Conservation (phyloP, 352 stramenopile species). For the Detonula confervacea region DNA sequence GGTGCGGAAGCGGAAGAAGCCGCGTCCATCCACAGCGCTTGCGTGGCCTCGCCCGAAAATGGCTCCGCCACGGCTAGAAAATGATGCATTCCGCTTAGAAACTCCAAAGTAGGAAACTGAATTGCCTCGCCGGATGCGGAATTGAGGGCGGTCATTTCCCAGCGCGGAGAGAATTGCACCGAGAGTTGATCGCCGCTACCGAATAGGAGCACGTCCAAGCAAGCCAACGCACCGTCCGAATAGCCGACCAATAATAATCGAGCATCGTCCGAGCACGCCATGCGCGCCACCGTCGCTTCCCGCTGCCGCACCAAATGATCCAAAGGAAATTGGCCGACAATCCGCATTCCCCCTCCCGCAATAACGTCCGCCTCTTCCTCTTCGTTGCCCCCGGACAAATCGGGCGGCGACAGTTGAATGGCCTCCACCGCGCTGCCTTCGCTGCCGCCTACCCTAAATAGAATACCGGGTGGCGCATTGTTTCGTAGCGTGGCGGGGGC, state of each 20-base stretch:
- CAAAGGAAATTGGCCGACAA: slow-evolving; percentile 13
- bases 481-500: neutral
- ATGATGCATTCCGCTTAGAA: slow-evolving; percentile 45
- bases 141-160: slow-evolving; percentile 34
- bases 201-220: slow-evolving; percentile 52
- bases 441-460: slow-evolving; percentile 12
- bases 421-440: slow-evolving; percentile 22
- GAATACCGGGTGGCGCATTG: slow-evolving; percentile 12
- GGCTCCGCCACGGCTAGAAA: slow-evolving; percentile 58
- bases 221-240: slow-evolving; percentile 66
- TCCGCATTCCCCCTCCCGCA: slow-evolving; percentile 22
- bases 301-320: neutral
- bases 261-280: slow-evolving; percentile 57
- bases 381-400: neutral
- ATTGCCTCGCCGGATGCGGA: neutral
- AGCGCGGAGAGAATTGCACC: slow-evolving; percentile 53
- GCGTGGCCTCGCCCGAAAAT: slow-evolving; percentile 2
- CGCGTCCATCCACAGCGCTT: slow-evolving; percentile 61
- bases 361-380: slow-evolving; percentile 9
- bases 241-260: slow-evolving; percentile 59
- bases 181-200: neutral
- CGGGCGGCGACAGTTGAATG: slow-evolving; percentile 12
- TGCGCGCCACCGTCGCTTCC: slow-evolving; percentile 8
- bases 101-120: slow-evolving; percentile 37
- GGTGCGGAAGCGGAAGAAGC: slow-evolving; percentile 49